These are phyloP conservation scores for Niebla homalea DNA, from an alignment of 495 filamentous ascomycete genomes.

Conservation along the genomic window DNA sequence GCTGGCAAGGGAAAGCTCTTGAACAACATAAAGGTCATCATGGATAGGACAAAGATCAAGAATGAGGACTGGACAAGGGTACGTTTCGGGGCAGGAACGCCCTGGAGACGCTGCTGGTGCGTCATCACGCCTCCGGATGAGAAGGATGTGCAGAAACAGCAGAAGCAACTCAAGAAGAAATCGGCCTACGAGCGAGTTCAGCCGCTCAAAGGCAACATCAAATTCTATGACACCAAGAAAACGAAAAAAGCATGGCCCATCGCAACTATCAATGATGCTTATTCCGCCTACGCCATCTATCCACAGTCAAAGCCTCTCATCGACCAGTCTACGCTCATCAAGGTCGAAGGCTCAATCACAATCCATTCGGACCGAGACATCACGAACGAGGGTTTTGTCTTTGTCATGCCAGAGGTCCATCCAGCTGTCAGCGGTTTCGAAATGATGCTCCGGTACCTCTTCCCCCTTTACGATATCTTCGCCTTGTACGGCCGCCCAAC, in stretches of 20 bases:
- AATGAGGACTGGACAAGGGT: slow-evolving; percentile 93
- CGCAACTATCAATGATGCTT: slow-evolving; percentile 80
- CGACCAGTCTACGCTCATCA: slow-evolving; percentile 85
- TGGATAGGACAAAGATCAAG: slow-evolving; percentile 61
- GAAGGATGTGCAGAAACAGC: slow-evolving; percentile 72
- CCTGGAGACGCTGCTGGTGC: slow-evolving; percentile 94
- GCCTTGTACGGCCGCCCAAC: slow-evolving; percentile 82
- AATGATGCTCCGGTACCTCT: slow-evolving; percentile 88
- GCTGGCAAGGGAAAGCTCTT: slow-evolving; percentile 82
- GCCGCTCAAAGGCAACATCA: slow-evolving; percentile 70
- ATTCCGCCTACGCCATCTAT: slow-evolving; percentile 88
- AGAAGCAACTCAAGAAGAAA: slow-evolving; percentile 74
- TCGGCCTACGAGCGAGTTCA: slow-evolving; percentile 67
- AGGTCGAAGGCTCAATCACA: slow-evolving; percentile 82
- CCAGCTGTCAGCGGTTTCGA: slow-evolving; percentile 88
- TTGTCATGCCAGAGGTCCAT: slow-evolving; percentile 92
- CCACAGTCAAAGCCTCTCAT: slow-evolving; percentile 87
- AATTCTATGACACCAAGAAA: slow-evolving; percentile 90
- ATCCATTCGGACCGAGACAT: slow-evolving; percentile 64
- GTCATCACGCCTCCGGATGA: slow-evolving; percentile 85
- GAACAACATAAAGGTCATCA: slow-evolving; percentile 76
- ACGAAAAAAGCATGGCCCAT: slow-evolving; percentile 85
- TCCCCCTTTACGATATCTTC: slow-evolving; percentile 90
- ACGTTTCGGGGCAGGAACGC: slow-evolving; percentile 88
- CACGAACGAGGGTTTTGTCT: slow-evolving; percentile 82